These are phyloP conservation scores for Claviceps fusiformis DNA, from an alignment of 2,329 filamentous ascomycete genomes.

Conservation along the genomic window DNA sequence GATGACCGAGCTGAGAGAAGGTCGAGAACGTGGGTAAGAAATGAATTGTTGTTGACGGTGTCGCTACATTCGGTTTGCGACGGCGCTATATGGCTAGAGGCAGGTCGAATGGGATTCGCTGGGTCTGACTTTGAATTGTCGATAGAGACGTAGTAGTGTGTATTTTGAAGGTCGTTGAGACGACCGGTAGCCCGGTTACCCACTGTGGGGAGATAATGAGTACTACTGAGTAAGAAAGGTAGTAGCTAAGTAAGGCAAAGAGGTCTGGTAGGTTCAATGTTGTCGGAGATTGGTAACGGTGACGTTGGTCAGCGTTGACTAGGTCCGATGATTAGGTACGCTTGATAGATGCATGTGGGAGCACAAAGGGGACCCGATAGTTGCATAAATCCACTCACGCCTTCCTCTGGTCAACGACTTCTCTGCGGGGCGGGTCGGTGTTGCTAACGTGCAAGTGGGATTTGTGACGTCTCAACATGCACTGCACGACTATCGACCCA, in stretches of 20 bases:
- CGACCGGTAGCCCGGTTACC: background rate
- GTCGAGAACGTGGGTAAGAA: background rate
- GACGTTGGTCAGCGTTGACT: background rate
- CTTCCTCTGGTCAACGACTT: background rate
- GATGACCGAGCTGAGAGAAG: background rate
- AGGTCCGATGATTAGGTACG: no score
- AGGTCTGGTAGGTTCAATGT: no score
- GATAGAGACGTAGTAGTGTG: background rate
- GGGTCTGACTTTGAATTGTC: background rate
- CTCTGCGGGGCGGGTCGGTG: background rate
- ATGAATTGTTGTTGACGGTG: background rate
- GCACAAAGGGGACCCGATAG: background rate
- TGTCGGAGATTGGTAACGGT: background rate
- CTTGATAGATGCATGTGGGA: background rate
- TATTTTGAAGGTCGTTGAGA: background rate
- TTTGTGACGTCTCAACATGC: background rate
- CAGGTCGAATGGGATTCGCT: background rate
- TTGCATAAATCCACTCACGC: slow-evolving; percentile 1
- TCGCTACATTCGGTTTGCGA: background rate
- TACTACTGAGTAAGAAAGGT: no score
- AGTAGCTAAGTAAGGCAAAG: no score
- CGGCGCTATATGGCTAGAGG: background rate
- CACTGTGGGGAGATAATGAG: background rate
- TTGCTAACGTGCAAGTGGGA: background rate
- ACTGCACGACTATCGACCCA: background rate